Base-by-base conservation (phyloP, 2,329 filamentous ascomycete species). In the Tolypocladium paradoxum region DNA sequence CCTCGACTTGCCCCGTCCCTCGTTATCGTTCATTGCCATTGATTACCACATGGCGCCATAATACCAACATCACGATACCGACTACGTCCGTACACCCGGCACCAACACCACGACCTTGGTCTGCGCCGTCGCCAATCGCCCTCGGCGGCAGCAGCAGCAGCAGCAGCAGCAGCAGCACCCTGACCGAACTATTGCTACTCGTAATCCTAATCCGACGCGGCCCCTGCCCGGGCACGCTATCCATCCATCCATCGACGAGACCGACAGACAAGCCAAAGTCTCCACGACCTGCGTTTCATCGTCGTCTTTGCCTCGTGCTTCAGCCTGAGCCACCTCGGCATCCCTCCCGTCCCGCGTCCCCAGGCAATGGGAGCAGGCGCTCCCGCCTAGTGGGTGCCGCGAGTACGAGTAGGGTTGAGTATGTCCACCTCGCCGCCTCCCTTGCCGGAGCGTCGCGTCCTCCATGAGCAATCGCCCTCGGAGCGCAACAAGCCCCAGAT, bases 341-440 rank as follows among this genome's bases (percentile, higher is more conserved):
- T 24, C 43, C 12, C 12, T 18, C 27, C 9, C 27, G 18, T 31
- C 27, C 43, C 27, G 18, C 29, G 9, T 33, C 43, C 36, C 27
- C 16, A 33, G 49, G 49, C 38, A 51, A 51, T 51, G 50, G 43
- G 43, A 47, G 43, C 43, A 20, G 43, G 14, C 27, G 43, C 43
- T 33, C 43, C 43, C 27, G 43, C 27, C 43, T 47, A 47, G 29
- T 47, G 29, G 43, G n/a, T 47, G 43, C 29, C 27, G 27, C 9
- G 27, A 47, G 43, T 20, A 33, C 43, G 40, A 48, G 12, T 31
- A 36, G 33, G 31, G 61, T 58, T 62, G 61, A 67, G 64, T 60
- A 68, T 68, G 66, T 61, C 64, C 58, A 61, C 60, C 49, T 62
- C 64, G 58, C 65, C 62, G 59, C 54, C 62, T 51, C 60, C 60